Evolutionary conservation across 106 monocot species (phyloP), one percentile per base, ranked within the genome.

Genomic region (Gastrodia elata): DNA sequence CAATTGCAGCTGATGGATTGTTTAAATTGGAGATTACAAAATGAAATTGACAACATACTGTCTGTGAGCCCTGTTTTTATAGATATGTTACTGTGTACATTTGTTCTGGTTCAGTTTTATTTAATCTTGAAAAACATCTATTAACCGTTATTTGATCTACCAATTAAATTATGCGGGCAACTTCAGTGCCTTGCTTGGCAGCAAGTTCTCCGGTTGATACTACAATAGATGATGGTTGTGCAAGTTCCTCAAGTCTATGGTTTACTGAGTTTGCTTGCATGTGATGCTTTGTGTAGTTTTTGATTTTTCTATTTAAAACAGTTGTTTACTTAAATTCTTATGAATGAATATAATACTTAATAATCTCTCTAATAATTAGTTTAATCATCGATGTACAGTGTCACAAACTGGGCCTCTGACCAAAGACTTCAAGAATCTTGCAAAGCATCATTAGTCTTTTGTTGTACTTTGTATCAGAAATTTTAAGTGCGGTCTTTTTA

Each of bases 1-100:
- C 24, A 26, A 61, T 70, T 81, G 69, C 88, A 94, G 94, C 75
- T 94, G 28, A 39, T 86, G 59, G 86, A 91, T 82, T 94, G 86
- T 61, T 82, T 94, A 57, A 88, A 88, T 55, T 94, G 94, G 94
- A 94, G 94, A 82, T 72, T 91, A 69, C 74, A 91, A 69, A 91
- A 90, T 77, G 80, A 81, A 16, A 91, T 94, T 71, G 94, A 94
- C 64, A 68, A 75, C 15, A 94, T 91, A 73, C 68, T 94, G 42
- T 38, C 82, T 11, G 94, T 94, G 75, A 85, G 90, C 82, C 72
- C n/a, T 36, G 20, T 6, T 34, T 36, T 14, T 70, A 16, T 65
- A 8, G 49, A 42, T 4, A 18, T 67, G 71, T 30, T 3, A 26
- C 35, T 38, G 0, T 28, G 2, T 59, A 28, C 10, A 9, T 28